Evolutionary conservation across 495 filamentous ascomycete genomes (phyloP).

Genomic region (Podospora comata): DNA sequence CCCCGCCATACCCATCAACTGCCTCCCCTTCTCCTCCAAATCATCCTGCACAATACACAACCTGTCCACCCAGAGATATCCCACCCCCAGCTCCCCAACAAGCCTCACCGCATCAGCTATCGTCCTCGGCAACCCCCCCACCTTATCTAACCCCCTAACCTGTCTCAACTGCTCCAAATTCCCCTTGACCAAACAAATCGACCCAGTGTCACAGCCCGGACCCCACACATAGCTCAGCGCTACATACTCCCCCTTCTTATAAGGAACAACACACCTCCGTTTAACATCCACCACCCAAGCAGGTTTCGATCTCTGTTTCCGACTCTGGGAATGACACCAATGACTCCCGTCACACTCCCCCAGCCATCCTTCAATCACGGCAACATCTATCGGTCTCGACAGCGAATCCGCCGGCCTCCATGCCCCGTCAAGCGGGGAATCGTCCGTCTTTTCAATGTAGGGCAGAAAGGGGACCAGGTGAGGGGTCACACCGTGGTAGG

Average conservation of each 20-base stretch:
- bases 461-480: constrained; percentile 21
- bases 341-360: constrained; percentile 20
- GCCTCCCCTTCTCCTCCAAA: constrained; percentile 23
- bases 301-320: neutral
- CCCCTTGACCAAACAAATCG: constrained; percentile 4
- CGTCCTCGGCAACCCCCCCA: constrained; percentile 18
- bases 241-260: constrained; percentile 12
- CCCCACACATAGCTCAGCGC: constrained; percentile 33
- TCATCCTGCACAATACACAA: constrained; percentile 40
- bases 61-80: constrained; percentile 37
- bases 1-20: constrained; percentile 34
- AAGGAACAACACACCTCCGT: constrained; percentile 16
- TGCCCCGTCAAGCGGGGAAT: neutral
- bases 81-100: constrained; percentile 19
- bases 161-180: constrained; percentile 7
- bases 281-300: constrained; percentile 21
- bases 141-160: constrained; percentile 7
- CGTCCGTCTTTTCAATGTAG: constrained; percentile 21
- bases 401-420: constrained; percentile 17
- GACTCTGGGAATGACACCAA: constrained; percentile 8
- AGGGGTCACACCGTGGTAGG: constrained; percentile 17
- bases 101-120: constrained; percentile 31
- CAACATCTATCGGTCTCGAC: constrained; percentile 16
- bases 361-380: constrained; percentile 14
- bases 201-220: neutral